Conservation (phyloP, 257 asterid genomes). For the Fraxinus americana region DNA sequence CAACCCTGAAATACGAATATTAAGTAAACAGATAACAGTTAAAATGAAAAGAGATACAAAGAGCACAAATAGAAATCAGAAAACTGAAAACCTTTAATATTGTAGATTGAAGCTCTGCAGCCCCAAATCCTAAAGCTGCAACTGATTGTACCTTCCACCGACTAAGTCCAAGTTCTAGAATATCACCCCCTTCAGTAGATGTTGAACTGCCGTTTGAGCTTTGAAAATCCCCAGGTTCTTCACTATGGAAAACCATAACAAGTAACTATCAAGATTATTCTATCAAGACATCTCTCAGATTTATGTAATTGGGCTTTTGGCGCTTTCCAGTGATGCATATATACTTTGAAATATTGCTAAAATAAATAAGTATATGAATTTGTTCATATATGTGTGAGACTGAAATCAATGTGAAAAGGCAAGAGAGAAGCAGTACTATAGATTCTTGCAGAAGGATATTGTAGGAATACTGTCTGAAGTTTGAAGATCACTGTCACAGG, state of each 20-base stretch:
- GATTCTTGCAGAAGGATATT: slow-evolving; percentile 10
- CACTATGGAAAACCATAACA: slow-evolving; percentile 47
- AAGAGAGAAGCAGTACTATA: not conserved
- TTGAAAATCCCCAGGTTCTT: slow-evolving; percentile 42
- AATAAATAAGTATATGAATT: not conserved
- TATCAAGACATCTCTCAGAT: slow-evolving; percentile 1
- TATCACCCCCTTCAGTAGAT: slow-evolving; percentile 41
- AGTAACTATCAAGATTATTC: slow-evolving; percentile 1
- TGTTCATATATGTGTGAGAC: not conserved
- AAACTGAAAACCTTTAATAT: slow-evolving; percentile 81
- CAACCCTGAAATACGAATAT: slow-evolving; percentile 62
- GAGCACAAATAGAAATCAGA: slow-evolving; percentile 19
- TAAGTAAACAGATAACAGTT: slow-evolving; percentile 17
- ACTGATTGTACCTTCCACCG: slow-evolving; percentile 82
- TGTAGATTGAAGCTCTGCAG: slow-evolving; percentile 57
- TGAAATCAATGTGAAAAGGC: not conserved
- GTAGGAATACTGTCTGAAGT: not conserved
- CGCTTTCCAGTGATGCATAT: not conserved
- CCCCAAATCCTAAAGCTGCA: slow-evolving; percentile 76
- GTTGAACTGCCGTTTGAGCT: slow-evolving; percentile 44
- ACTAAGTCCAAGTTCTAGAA: slow-evolving; percentile 73
- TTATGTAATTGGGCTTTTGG: not conserved
- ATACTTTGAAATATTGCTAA: not conserved
- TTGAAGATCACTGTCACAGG: slow-evolving; percentile 3
- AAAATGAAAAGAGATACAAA: slow-evolving; percentile 15